Percentiles rank a stretch among this genome's conserved stretches.
Evolutionary conservation across 208 protist genomes (phyloP).

Genomic region (Trypanosoma mega): DNA sequence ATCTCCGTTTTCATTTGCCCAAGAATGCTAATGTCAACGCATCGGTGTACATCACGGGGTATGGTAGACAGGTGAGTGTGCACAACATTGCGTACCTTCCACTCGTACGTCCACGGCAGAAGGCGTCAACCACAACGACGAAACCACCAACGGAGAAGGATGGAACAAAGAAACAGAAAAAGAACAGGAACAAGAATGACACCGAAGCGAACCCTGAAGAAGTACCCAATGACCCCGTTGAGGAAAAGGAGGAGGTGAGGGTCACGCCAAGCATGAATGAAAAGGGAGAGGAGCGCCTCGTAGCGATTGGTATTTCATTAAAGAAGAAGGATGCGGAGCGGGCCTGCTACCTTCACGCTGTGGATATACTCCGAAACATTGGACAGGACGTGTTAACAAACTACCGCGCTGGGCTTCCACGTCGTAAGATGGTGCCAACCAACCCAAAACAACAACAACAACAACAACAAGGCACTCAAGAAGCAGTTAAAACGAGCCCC

Average conservation of each 20-base stretch:
- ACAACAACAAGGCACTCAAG: conserved; percentile 6
- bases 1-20: conserved; percentile 32
- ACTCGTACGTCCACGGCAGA: conserved; percentile 29
- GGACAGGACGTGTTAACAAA: conserved; percentile 55
- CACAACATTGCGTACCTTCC: conserved; percentile 71
- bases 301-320: conserved; percentile 70
- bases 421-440: conserved; percentile 8
- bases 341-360: conserved; percentile 79
- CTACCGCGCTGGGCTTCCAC: conserved; percentile 48
- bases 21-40: conserved; percentile 28
- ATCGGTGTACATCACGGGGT: conserved; percentile 52
- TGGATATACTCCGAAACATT: conserved; percentile 39
- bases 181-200: not conserved
- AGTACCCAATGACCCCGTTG: no score
- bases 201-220: no score
- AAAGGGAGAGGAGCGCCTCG: conserved; percentile 19
- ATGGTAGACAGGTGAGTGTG: conserved; percentile 44
- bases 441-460: not conserved
- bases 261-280: not conserved
- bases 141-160: not conserved
- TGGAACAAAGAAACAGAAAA: conserved; percentile 15
- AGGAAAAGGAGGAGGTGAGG: not conserved
- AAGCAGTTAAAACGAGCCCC: not conserved
- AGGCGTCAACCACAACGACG: not conserved
- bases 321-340: conserved; percentile 84